These are phyloP conservation scores for Dioszegia hungarica DNA, from an alignment of 768 basidiomycete species.

Conservation along the genomic window DNA sequence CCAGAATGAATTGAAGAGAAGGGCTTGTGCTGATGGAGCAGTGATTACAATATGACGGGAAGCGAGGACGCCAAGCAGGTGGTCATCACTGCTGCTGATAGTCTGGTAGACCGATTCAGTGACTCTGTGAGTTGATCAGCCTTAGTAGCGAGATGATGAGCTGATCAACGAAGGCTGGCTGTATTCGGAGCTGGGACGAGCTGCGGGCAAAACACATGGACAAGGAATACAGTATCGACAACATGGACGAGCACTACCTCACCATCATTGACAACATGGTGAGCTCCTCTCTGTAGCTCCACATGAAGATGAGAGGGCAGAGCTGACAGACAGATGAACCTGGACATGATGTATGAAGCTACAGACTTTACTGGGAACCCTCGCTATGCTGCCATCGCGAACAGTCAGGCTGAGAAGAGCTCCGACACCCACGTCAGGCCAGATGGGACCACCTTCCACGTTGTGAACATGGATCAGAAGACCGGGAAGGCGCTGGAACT, in stretches of 20 bases:
- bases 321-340: conserved; percentile 32
- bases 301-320: neutral
- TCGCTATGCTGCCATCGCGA: conserved; percentile 30
- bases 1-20: too few relatives aligned
- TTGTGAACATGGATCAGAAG: conserved; percentile 36
- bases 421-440: conserved; percentile 24
- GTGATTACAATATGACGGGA: conserved; percentile 29
- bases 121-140: conserved; percentile 15
- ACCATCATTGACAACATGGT: conserved; percentile 45
- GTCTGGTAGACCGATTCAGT: conserved; percentile 31
- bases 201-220: conserved; percentile 11
- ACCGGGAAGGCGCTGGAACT: conserved; percentile 20
- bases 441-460: conserved; percentile 37
- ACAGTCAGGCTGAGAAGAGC: conserved; percentile 29
- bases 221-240: conserved; percentile 21
- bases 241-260: conserved; percentile 35
- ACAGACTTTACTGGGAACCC: conserved; percentile 30
- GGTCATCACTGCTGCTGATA: conserved; percentile 29
- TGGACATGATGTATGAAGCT: conserved; percentile 37
- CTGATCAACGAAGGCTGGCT: conserved; percentile 23
- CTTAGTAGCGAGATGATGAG: neutral
- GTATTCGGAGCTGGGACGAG: conserved; percentile 32
- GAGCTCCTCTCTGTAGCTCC: neutral
- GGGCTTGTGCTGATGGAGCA: conserved; percentile 7
- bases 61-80: conserved; percentile 31